These are phyloP conservation scores for Phialemonium atrogriseum DNA, from an alignment of 2,329 filamentous ascomycete genomes.

Conservation along the genomic window DNA sequence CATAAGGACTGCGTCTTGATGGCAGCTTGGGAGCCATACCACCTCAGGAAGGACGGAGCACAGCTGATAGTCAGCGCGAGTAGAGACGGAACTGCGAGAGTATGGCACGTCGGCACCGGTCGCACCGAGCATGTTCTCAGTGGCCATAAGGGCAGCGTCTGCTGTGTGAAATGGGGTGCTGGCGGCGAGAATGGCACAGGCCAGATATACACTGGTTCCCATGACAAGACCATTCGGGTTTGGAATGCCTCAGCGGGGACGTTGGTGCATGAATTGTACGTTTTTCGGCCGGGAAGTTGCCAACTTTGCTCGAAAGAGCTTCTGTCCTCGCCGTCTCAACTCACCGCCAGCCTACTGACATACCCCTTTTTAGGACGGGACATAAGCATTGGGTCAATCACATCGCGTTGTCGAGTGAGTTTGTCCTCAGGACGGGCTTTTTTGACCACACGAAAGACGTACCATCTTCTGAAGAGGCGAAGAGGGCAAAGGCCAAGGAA, in stretches of 20 bases:
- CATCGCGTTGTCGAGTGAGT: slow-evolving; percentile 86
- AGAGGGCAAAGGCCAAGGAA: slow-evolving; percentile 65
- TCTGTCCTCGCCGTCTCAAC: too few species aligned
- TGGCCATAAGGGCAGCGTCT: slow-evolving; percentile 82
- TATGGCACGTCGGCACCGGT: slow-evolving; percentile 78
- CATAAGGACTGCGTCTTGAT: slow-evolving; percentile 86
- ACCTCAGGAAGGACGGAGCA: slow-evolving; percentile 65
- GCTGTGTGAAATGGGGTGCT: slow-evolving; percentile 81
- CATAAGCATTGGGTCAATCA: slow-evolving; percentile 97
- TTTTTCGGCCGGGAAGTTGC: too few species aligned
- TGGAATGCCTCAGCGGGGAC: slow-evolving; percentile 79
- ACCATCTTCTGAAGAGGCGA: slow-evolving; percentile 61
- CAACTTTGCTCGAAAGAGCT: too few species aligned
- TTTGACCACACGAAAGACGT: slow-evolving; percentile 70
- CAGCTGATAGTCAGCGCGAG: slow-evolving; percentile 78
- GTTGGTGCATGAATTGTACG: slow-evolving; percentile 64
- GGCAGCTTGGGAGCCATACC: slow-evolving; percentile 89
- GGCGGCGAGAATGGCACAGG: slow-evolving; percentile 52
- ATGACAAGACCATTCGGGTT: slow-evolving; percentile 87
- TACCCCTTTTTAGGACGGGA: too few species aligned
- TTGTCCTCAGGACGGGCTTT: slow-evolving; percentile 76
- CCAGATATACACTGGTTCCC: slow-evolving; percentile 72
- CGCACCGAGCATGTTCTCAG: slow-evolving; percentile 74
- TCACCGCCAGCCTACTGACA: too few species aligned
- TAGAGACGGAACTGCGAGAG: slow-evolving; percentile 79